These are phyloP conservation scores for Termitomyces sp. DNA, from an alignment of 768 basidiomycete genomes.

Conservation along the genomic window DNA sequence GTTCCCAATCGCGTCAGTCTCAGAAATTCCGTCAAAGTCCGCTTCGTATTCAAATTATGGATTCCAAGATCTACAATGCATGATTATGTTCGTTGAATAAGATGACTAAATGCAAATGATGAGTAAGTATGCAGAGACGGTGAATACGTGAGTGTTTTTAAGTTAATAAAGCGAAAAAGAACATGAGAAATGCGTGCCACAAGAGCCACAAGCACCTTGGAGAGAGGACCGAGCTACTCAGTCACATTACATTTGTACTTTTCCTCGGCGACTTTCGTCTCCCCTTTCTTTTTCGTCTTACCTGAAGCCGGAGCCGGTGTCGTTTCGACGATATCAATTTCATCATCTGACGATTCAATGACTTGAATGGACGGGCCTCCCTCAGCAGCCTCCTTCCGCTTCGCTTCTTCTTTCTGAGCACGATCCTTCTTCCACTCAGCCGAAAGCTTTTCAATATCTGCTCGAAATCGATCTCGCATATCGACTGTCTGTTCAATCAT, in stretches of 20 bases:
- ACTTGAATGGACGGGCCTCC: conserved; percentile 19
- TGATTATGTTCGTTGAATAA: too few relatives aligned
- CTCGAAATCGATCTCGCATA: conserved; percentile 40
- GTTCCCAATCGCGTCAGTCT: too few relatives aligned
- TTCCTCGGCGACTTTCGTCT: conserved; percentile 7
- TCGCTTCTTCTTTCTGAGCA: conserved; percentile 29
- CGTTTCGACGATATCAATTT: conserved; percentile 39
- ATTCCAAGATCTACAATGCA: too few relatives aligned
- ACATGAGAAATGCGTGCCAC: not conserved
- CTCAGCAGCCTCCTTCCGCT: too few relatives aligned
- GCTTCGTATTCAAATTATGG: not conserved
- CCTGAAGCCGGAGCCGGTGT: too few relatives aligned
- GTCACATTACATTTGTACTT: conserved; percentile 4
- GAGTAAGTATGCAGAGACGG: too few relatives aligned
- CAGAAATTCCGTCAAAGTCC: too few relatives aligned
- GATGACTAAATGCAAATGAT: too few relatives aligned
- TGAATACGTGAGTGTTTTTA: too few relatives aligned
- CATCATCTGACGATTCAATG: conserved; percentile 32
- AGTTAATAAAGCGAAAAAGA: not conserved
- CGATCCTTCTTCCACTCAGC: conserved; percentile 44
- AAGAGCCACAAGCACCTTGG: not conserved
- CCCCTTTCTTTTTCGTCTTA: conserved; percentile 14
- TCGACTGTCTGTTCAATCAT: conserved; percentile 42
- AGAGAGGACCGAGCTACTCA: not conserved
- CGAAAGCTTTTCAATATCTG: conserved; percentile 43